A percentile compares a stretch with the other conserved stretches of the same genome.
Evolutionary conservation across 257 asterid species (phyloP).

Genomic region (Scutellaria baicalensis): DNA sequence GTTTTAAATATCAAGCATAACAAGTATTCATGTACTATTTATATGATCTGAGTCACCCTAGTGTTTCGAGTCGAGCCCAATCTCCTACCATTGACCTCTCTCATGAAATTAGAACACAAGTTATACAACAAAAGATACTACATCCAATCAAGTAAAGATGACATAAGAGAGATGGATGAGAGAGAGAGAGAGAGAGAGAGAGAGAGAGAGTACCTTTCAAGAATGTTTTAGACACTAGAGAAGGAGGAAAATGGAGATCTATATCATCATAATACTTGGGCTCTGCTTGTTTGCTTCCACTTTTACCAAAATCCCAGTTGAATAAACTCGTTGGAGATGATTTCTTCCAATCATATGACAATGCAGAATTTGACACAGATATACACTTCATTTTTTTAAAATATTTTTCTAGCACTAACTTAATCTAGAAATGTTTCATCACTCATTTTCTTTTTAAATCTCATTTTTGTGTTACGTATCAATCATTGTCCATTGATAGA

Average conservation of each 20-base stretch:
- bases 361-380: constrained; percentile 27
- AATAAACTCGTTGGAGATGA: constrained; percentile 41
- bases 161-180: too few species aligned
- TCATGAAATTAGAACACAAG: too few species aligned
- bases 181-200: too few species aligned
- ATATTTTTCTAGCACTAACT: not conserved
- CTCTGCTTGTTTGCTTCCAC: constrained; percentile 28
- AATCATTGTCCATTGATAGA: not conserved
- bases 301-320: constrained; percentile 62
- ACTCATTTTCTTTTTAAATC: not conserved
- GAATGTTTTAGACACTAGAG: constrained; percentile 61
- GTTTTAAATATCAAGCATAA: too few species aligned
- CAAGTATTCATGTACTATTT: too few species aligned
- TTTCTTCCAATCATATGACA: constrained; percentile 20
- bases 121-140: too few species aligned
- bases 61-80: too few species aligned
- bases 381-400: constrained; percentile 20
- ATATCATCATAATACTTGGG: constrained; percentile 44
- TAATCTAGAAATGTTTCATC: not conserved
- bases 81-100: too few species aligned
- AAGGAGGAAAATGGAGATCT: constrained; percentile 62
- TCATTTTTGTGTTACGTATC: not conserved
- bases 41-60: too few species aligned
- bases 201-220: constrained; percentile 38
- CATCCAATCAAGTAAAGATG: too few species aligned